Conservation (phyloP, 2,329 filamentous ascomycete species). For the Botrytis deweyae region DNA sequence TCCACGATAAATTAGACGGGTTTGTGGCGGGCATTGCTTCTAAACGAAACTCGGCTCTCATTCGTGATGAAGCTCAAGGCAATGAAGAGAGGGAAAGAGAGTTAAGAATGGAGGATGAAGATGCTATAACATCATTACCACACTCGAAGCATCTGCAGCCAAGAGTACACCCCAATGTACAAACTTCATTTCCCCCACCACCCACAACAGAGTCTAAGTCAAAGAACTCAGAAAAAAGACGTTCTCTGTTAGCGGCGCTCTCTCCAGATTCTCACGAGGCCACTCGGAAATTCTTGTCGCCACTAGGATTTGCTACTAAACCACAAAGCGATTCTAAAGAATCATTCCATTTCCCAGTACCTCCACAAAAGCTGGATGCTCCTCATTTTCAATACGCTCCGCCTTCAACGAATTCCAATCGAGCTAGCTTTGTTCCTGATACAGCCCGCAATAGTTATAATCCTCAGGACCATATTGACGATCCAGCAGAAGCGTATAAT, state of each 20-base stretch:
- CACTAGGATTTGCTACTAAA: conserved; percentile 17
- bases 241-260: conserved; percentile 15
- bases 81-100: conserved; percentile 77
- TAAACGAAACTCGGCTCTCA: conserved; percentile 81
- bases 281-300: conserved; percentile 37
- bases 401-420: conserved; percentile 44
- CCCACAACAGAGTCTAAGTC: conserved; percentile 45
- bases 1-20: conserved; percentile 84
- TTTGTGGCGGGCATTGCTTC: conserved; percentile 84
- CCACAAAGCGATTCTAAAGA: conserved; percentile 28
- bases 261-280: conserved; percentile 44
- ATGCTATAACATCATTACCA: conserved; percentile 79
- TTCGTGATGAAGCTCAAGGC: conserved; percentile 76
- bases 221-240: conserved; percentile 50
- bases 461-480: conserved; percentile 31
- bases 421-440: conserved; percentile 19
- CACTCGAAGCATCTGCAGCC: conserved; percentile 63
- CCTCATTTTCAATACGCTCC: conserved; percentile 62
- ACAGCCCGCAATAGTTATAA: conserved; percentile 35
- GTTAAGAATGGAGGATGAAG: conserved; percentile 78
- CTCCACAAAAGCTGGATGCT: conserved; percentile 46
- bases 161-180: conserved; percentile 42
- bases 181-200: conserved; percentile 36
- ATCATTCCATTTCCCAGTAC: conserved; percentile 59
- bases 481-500: conserved; percentile 30